Conservation (phyloP, 441 rosid genomes). For the Gossypium gossypioides region DNA sequence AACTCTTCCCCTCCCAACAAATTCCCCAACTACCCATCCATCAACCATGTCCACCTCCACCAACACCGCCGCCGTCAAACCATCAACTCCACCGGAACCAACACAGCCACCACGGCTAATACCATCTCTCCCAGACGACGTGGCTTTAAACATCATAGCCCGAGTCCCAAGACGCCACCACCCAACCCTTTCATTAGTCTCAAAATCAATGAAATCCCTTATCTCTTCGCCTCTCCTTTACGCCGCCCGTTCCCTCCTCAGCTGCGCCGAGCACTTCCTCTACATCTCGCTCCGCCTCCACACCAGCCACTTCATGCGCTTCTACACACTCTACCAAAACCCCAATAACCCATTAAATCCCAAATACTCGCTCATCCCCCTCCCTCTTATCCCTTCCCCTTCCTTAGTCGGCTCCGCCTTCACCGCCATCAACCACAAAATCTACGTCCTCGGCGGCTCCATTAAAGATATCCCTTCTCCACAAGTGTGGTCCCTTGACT, state of each 20-base stretch:
- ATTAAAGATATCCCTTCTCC: slow-evolving; percentile 50
- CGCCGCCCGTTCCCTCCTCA: slow-evolving; percentile 45
- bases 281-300: slow-evolving; percentile 41
- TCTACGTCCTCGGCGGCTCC: slow-evolving; percentile 70
- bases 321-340: slow-evolving; percentile 40
- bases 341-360: slow-evolving; percentile 6
- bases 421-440: slow-evolving; percentile 37
- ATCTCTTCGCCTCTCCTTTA: slow-evolving; percentile 48
- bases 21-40: background rate
- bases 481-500: slow-evolving; percentile 64
- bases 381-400: slow-evolving; percentile 45
- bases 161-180: slow-evolving; percentile 53
- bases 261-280: slow-evolving; percentile 36
- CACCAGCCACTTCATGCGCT: slow-evolving; percentile 30
- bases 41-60: slow-evolving; percentile 1
- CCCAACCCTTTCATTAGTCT: slow-evolving; percentile 56
- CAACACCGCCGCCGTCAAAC: background rate
- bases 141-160: slow-evolving; percentile 55
- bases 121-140: slow-evolving; percentile 52
- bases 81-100: background rate
- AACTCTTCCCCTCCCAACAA: background rate
- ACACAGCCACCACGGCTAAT: slow-evolving; percentile 22
- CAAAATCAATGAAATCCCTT: slow-evolving; percentile 47
- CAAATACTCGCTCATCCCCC: slow-evolving; percentile 26
- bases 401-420: slow-evolving; percentile 49